Conservation (phyloP, 345 rosid species). For the Gossypium sturtianum region DNA sequence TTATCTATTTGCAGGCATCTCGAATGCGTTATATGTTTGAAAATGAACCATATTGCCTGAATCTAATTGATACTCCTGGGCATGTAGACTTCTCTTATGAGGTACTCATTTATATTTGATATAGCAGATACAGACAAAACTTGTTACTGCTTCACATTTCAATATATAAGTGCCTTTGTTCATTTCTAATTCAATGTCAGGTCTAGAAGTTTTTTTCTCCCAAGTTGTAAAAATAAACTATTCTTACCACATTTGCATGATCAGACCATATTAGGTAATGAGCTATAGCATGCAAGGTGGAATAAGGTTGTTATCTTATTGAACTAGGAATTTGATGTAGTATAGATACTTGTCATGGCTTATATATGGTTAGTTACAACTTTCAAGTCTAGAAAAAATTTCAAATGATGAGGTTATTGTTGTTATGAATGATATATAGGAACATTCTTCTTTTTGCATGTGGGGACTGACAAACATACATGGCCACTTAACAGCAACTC, state of each 20-base stretch:
- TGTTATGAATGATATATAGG: background rate
- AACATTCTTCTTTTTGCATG: background rate
- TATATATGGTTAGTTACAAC: background rate
- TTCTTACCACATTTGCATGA: background rate
- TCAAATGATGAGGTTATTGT: background rate
- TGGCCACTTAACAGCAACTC: background rate
- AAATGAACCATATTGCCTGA: slow-evolving; percentile 66
- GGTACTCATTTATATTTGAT: slow-evolving; percentile 34
- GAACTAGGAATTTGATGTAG: background rate
- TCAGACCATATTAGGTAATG: background rate
- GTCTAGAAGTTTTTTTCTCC: background rate
- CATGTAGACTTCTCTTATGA: slow-evolving; percentile 98
- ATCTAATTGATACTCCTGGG: slow-evolving; percentile 95
- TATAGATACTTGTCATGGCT: slow-evolving; percentile 1
- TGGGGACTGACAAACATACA: background rate
- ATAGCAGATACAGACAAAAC: background rate
- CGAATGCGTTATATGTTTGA: slow-evolving; percentile 83
- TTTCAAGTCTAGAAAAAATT: background rate
- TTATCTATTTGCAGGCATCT: slow-evolving; percentile 56
- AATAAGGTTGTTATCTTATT: background rate
- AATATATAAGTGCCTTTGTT: background rate
- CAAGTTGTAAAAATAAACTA: background rate
- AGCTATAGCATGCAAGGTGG: background rate
- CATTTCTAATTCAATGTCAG: slow-evolving; percentile 2
- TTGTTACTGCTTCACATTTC: background rate